Conservation (phyloP, 169 alveolate genomes). For the Cryptosporidium xiaoi region DNA sequence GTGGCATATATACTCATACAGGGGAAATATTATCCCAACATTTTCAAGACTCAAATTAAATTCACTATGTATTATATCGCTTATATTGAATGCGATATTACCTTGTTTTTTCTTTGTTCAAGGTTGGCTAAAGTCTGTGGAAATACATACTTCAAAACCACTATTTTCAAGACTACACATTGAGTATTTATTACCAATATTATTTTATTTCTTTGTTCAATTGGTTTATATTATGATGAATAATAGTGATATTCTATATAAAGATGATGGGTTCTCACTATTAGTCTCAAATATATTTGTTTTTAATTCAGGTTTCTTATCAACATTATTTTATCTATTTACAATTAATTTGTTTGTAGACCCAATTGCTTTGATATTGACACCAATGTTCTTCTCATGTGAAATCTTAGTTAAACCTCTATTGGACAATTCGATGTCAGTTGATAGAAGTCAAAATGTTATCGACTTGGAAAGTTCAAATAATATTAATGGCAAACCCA, state of each 20-base stretch:
- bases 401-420: background rate
- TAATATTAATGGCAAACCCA: too few relatives aligned
- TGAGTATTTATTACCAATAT: conserved; percentile 30
- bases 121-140: conserved; percentile 44
- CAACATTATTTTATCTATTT: conserved; percentile 1
- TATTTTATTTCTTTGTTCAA: conserved; percentile 1
- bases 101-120: conserved; percentile 41
- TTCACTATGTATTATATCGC: background rate
- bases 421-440: background rate
- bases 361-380: conserved; percentile 13
- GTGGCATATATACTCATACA: background rate
- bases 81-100: background rate
- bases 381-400: background rate
- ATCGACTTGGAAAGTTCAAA: too few relatives aligned
- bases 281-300: background rate
- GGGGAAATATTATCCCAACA: conserved; percentile 32
- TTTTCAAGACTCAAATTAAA: conserved; percentile 6
- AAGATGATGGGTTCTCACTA: background rate
- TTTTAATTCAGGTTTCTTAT: conserved; percentile 34
- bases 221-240: background rate
- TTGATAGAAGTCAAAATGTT: too few relatives aligned
- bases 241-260: conserved; percentile 7
- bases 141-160: background rate
- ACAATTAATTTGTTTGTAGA: conserved; percentile 31
- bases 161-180: conserved; percentile 15